Base-by-base conservation (phyloP, 2,329 filamentous ascomycete species). In the Chlorencoelia australis region DNA sequence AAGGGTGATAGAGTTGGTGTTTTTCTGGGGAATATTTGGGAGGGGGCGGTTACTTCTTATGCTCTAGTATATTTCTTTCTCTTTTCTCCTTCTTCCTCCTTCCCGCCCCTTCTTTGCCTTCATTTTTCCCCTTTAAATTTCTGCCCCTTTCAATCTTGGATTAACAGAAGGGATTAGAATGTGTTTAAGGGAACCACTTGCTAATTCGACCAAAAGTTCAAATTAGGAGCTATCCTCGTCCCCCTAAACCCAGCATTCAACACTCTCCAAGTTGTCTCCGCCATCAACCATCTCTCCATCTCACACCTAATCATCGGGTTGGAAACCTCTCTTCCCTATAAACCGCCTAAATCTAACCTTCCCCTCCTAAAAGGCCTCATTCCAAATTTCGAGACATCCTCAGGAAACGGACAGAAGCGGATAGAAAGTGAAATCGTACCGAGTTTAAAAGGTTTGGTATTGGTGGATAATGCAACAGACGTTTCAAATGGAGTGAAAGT, bases 201-300 rank as follows among this genome's bases (percentile, higher is more conserved):
- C 7, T 14, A 15, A 5, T 20, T 9, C 9, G 7, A 18, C 14
- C 8, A 32, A 5, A 25, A 4, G 21, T 19, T 18, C 22, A 37
- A 32, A 39, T 27, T 28, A 20, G n/a, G 33, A 9, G 16, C 10
- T 30, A 9, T 27, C 28, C 39, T 75, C 73, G 75, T 94, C n/a
- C 91, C 89, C 0, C 63, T 96, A 16, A 96, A 98, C 57, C 89
- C 88, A 14, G 80, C 76, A 2, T 96, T 96, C 66, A 94, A 86
- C 48, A 68, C 75, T 3, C 59, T 65, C 4, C 91, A 96, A 63
- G 76, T 96, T 7, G 67, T 75, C 4, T 73, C 85, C 3, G 89
- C 88, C 0, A 66, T 96, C 18, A 70, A 69, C 7, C 88, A 94
- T 52, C 71, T 98, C 1, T 68, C 67, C 6, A 78, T 77, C 9